These are phyloP conservation scores for Xylariaceae sp. DNA, from an alignment of 2,329 filamentous ascomycete genomes.

Conservation along the genomic window DNA sequence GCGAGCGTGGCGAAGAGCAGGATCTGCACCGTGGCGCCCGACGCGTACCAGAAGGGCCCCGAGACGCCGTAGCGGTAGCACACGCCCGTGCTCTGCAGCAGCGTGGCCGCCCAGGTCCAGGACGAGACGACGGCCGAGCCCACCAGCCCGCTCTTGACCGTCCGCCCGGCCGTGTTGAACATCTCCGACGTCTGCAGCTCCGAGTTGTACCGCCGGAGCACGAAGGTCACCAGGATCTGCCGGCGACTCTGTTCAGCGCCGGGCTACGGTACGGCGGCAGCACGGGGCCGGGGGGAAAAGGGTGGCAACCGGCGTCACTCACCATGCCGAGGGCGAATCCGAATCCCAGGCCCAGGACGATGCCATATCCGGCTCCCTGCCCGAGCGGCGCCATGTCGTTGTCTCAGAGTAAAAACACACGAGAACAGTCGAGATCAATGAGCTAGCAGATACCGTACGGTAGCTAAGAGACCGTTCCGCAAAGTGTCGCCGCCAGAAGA, in stretches of 20 bases:
- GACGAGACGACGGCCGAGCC: constrained; percentile 85
- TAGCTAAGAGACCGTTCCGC: no score
- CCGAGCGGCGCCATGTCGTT: constrained; percentile 35
- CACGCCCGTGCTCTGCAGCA: constrained; percentile 72
- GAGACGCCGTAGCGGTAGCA: constrained; percentile 71
- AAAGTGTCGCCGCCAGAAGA: no score
- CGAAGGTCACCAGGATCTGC: constrained; percentile 59
- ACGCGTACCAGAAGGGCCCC: constrained; percentile 50
- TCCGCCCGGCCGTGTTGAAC: constrained; percentile 82
- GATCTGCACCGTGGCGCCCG: constrained; percentile 68
- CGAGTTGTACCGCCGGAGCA: constrained; percentile 50
- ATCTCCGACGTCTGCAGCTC: constrained; percentile 87
- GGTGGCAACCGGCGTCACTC: constrained; percentile 9
- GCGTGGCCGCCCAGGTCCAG: constrained; percentile 87
- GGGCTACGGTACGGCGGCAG: not conserved
- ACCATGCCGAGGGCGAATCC: constrained; percentile 67
- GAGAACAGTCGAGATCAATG: no score
- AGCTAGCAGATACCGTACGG: no score
- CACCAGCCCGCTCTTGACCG: constrained; percentile 82
- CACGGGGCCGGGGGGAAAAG: no score
- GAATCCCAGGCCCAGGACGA: constrained; percentile 67
- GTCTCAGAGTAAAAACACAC: no score
- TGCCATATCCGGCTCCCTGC: constrained; percentile 68
- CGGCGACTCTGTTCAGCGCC: not conserved
- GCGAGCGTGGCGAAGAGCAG: constrained; percentile 84